phyloP scores from a whole-genome alignment of 345 rosid species.

The Syzygium aqueum region DNA sequence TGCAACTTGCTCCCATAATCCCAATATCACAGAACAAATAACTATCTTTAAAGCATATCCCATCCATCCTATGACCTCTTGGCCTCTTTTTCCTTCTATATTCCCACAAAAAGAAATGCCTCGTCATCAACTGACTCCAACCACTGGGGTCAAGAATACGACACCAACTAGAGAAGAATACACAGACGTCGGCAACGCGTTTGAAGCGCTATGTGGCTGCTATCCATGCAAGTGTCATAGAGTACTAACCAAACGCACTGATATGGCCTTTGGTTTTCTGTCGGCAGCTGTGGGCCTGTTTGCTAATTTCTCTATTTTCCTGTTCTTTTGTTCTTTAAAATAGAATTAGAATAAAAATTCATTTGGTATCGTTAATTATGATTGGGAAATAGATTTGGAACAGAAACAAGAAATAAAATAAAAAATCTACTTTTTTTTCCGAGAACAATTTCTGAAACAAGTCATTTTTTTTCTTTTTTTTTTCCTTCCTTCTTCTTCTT shows the following conservation, averaged over 20 bases:
- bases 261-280: background rate
- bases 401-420: too few relatives aligned
- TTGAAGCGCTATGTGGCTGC: rapidly evolving
- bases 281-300: too few relatives aligned
- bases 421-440: too few relatives aligned
- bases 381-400: too few relatives aligned
- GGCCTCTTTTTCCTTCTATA: background rate
- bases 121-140: background rate
- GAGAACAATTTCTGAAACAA: too few relatives aligned
- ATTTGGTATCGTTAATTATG: too few relatives aligned
- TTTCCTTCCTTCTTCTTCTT: too few relatives aligned
- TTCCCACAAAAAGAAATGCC: background rate
- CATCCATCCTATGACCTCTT: background rate
- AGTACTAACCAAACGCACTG: rapidly evolving
- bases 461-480: too few relatives aligned
- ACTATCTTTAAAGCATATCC: background rate
- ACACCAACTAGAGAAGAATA: rapidly evolving
- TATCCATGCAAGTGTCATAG: background rate
- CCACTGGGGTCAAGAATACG: background rate
- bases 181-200: background rate
- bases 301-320: too few relatives aligned
- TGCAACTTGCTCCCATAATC: background rate
- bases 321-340: too few relatives aligned
- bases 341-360: too few relatives aligned
- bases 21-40: rapidly evolving